Evolutionary conservation across 2,329 filamentous ascomycete species (phyloP).

Genomic region (Capronia coronata): DNA sequence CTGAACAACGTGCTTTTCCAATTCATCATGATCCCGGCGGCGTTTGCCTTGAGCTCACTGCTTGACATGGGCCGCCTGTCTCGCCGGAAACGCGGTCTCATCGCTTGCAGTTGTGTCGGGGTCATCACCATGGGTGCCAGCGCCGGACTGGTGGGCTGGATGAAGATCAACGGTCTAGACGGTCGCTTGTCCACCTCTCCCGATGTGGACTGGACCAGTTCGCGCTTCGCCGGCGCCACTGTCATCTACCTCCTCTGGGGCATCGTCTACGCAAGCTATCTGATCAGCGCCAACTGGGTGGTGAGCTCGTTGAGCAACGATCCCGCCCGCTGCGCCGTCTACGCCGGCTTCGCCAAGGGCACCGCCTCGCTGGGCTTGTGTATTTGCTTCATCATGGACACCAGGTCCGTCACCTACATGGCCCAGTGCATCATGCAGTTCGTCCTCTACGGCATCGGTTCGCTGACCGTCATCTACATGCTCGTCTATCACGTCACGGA

Average conservation of each 20-base stretch:
- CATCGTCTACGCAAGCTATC: constrained; percentile 12
- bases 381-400: constrained; percentile 21
- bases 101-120: constrained; percentile 9
- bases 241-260: constrained; percentile 8
- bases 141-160: constrained; percentile 9
- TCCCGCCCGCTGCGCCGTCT: constrained; percentile 11
- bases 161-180: constrained; percentile 7
- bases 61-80: constrained; percentile 27
- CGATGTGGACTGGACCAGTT: constrained; percentile 7
- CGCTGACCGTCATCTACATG: constrained; percentile 7
- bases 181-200: neutral
- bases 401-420: constrained; percentile 12
- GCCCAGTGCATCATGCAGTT: constrained; percentile 18
- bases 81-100: constrained; percentile 7
- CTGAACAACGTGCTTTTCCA: constrained; percentile 20
- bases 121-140: constrained; percentile 6
- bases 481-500: constrained; percentile 16
- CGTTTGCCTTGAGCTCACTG: constrained; percentile 23
- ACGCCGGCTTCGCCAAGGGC: constrained; percentile 19
- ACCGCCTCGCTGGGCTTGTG: constrained; percentile 16
- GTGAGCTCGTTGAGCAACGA: constrained; percentile 20
- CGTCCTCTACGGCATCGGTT: constrained; percentile 13
- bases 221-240: neutral
- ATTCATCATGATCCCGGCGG: constrained; percentile 11
- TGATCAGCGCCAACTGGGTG: constrained; percentile 11